These are phyloP conservation scores for Xylaria arbuscula DNA, from an alignment of 2,329 filamentous ascomycete genomes.

Conservation along the genomic window DNA sequence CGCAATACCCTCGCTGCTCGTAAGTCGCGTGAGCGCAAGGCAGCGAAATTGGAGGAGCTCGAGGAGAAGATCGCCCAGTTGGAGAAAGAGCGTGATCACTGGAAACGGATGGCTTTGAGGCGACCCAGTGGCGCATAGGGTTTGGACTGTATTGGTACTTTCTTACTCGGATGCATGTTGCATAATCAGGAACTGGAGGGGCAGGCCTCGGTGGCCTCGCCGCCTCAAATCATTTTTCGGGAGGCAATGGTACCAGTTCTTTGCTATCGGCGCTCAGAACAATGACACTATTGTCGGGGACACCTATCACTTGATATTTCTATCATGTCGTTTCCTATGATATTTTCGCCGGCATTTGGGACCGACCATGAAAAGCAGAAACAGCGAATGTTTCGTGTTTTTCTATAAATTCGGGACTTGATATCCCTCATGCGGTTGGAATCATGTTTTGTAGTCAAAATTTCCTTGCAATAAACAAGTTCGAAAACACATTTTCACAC, in stretches of 20 bases:
- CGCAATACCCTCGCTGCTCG: conserved; percentile 93
- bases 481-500: too few species aligned
- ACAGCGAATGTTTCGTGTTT: conserved; percentile 5
- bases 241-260: conserved; percentile 45
- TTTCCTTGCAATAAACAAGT: conserved; percentile 12
- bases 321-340: conserved; percentile 43
- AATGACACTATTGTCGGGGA: conserved; percentile 43
- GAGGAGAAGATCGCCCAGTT: conserved; percentile 79
- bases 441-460: neutral
- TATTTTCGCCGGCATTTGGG: neutral
- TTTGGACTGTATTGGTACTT: conserved; percentile 42
- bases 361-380: conserved; percentile 14
- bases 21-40: conserved; percentile 90
- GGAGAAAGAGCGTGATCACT: conserved; percentile 72
- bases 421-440: neutral
- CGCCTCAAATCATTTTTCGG: conserved; percentile 38
- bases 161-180: conserved; percentile 46
- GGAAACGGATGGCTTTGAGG: conserved; percentile 67
- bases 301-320: conserved; percentile 35
- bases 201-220: conserved; percentile 41
- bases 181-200: conserved; percentile 53
- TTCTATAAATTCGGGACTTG: neutral
- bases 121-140: conserved; percentile 45
- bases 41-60: conserved; percentile 77
- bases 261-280: conserved; percentile 44